Evolutionary conservation across 495 filamentous ascomycete genomes (phyloP), one percentile per base, ranked within the genome.

Genomic region (Neurospora discreta): DNA sequence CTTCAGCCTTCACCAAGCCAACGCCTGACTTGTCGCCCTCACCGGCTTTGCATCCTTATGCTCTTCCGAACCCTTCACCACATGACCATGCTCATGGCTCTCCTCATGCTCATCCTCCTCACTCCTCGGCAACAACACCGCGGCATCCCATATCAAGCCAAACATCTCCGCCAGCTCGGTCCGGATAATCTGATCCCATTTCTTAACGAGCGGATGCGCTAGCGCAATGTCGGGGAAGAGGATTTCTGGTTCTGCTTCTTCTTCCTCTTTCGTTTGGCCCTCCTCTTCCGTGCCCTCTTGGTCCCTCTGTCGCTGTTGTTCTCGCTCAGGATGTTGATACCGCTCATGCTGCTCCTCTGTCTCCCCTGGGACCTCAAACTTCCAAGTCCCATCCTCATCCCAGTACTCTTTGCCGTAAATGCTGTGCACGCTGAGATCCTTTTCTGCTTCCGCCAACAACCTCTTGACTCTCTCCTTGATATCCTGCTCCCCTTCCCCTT

Each of bases 331-430:
- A 58, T 58, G 46, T 26, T 65, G 52, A 67, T 77, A 78, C 44
- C 75, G 60, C 30, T 20, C 52, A 39, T 20, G 23, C 39, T 42
- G 39, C 9, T 10, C 38, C n/a, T 67, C 76, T 60, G 44, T 72
- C 74, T 20, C 83, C 23, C 71, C 73, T 11, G 70, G 65, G 16
- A 90, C 85, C 0, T 83, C 82, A 81, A 88, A 93, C 76, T 77
- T 85, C 85, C 90, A 92, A 13, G 84, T 83, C 11, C 89, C 91
- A 72, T 89, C 86, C 40, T 81, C 81, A 10, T 82, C 83, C 81
- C 89, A 91, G 74, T 80, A 92, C 42, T 87, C 81, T 68, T 74
- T 80, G 2, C 84, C 86, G 83, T 94, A 94, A 11, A 97, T 81
- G 68, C 79, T 81, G 71, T 86, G 83, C 30, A 90, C 83, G 42